Conservation (phyloP, 805 yeast genomes). For the Schwanniomyces pseudopolymorphus region DNA sequence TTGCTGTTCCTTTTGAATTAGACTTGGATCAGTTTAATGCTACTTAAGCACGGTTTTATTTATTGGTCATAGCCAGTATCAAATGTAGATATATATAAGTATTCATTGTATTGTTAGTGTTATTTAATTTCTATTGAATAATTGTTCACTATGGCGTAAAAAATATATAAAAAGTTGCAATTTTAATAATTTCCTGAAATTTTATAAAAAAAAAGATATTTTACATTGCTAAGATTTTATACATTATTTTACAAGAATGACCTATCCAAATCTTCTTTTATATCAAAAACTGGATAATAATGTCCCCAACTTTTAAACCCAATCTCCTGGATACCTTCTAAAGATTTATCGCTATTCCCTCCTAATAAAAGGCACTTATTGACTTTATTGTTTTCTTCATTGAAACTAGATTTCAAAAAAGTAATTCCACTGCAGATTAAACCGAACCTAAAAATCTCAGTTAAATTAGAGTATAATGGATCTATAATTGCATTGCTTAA, state of each 20-base stretch:
- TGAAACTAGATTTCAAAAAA: constrained; percentile 37
- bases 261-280: constrained; percentile 7
- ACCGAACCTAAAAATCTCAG: constrained; percentile 55
- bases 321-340: constrained; percentile 38
- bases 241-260: not conserved
- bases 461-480: constrained; percentile 50
- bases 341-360: constrained; percentile 31
- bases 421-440: constrained; percentile 57
- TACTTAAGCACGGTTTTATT: no score
- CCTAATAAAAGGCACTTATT: constrained; percentile 39
- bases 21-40: not conserved
- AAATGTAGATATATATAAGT: no score
- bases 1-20: not conserved
- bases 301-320: constrained; percentile 42
- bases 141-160: no score
- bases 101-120: no score
- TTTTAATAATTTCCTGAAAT: no score
- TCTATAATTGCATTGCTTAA: constrained; percentile 54
- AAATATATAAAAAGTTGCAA: no score
- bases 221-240: no score
- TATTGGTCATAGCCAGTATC: no score
- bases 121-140: no score
- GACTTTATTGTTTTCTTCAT: constrained; percentile 24
- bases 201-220: no score
- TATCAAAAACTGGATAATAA: constrained; percentile 35